These are phyloP conservation scores for Exserohilum turcica DNA, from an alignment of 2,329 filamentous ascomycete species.

Conservation along the genomic window DNA sequence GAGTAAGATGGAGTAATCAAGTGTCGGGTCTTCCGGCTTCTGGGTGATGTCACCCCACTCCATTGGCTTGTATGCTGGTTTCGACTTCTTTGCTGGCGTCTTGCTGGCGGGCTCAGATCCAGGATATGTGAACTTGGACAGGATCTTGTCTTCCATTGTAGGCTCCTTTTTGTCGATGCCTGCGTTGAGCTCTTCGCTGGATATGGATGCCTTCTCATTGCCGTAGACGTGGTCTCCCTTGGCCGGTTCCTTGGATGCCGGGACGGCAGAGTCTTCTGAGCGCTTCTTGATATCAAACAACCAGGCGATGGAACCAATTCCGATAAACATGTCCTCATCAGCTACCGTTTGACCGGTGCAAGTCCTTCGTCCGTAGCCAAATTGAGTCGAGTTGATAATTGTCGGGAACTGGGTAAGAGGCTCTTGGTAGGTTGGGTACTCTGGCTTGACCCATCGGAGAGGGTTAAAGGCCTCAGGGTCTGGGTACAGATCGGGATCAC, in stretches of 20 bases:
- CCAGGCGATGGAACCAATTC: constrained; percentile 54
- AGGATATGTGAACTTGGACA: constrained; percentile 37
- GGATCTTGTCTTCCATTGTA: constrained; percentile 31
- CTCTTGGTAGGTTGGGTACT: constrained; percentile 59
- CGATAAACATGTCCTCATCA: constrained; percentile 50
- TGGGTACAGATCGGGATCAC: constrained; percentile 58
- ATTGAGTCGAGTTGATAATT: constrained; percentile 59
- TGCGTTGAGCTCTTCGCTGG: constrained; percentile 45
- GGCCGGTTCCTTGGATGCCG: constrained; percentile 12
- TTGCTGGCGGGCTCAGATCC: constrained; percentile 20
- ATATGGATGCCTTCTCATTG: constrained; percentile 45
- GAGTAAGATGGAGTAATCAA: constrained; percentile 52
- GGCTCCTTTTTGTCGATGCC: constrained; percentile 25
- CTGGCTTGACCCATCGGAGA: constrained; percentile 64
- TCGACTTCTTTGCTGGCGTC: constrained; percentile 7
- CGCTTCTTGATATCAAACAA: constrained; percentile 49
- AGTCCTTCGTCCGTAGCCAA: constrained; percentile 60
- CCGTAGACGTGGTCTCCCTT: constrained; percentile 24
- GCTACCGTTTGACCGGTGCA: constrained; percentile 52
- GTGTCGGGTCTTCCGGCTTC: constrained; percentile 48
- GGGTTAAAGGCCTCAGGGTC: constrained; percentile 72
- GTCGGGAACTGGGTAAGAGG: constrained; percentile 59
- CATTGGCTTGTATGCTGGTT: constrained; percentile 26
- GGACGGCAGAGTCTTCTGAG: constrained; percentile 17
- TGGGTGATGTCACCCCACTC: constrained; percentile 31